Evolutionary conservation across 371 early-diverging fungal genomes (phyloP).

Genomic region (Saksenaea oblongispora): DNA sequence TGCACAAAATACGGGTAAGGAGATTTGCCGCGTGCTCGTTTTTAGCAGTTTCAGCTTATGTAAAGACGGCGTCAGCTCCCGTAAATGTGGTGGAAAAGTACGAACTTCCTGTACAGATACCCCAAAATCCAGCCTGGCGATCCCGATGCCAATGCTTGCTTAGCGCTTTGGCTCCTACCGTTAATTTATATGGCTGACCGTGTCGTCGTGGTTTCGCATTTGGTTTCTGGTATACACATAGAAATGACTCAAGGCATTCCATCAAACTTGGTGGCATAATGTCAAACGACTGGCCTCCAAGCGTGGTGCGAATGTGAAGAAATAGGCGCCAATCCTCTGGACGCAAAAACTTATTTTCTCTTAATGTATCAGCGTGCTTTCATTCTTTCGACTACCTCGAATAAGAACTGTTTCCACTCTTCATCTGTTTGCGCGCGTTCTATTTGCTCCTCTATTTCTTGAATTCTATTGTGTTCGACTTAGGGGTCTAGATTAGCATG

Average conservation of each 20-base stretch:
- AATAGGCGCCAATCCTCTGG: conserved; percentile 24
- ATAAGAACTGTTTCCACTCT: conserved; percentile 3
- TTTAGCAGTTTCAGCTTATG: conserved; percentile 35
- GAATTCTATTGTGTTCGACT: neutral
- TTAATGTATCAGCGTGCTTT: neutral
- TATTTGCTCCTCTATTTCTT: neutral
- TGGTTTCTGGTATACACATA: conserved; percentile 12
- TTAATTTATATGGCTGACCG: conserved; percentile 18
- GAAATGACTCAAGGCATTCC: conserved; percentile 24
- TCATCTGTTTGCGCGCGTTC: neutral
- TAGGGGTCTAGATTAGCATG: neutral
- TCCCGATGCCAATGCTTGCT: conserved; percentile 51
- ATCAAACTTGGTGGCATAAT: conserved; percentile 26
- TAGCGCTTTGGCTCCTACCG: conserved; percentile 43
- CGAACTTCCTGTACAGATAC: conserved; percentile 33
- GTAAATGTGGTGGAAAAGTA: neutral
- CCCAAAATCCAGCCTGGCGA: conserved; percentile 35
- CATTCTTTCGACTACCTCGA: conserved; percentile 7
- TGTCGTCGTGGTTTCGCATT: conserved; percentile 12
- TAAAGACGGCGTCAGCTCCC: neutral
- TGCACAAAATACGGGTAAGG: conserved; percentile 25
- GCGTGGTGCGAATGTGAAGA: conserved; percentile 24
- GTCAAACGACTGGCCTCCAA: conserved; percentile 12
- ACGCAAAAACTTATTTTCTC: conserved; percentile 6
- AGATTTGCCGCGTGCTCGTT: conserved; percentile 34